Evolutionary conservation across 805 yeast species (phyloP).

Genomic region (Dipodascopsis tothii): DNA sequence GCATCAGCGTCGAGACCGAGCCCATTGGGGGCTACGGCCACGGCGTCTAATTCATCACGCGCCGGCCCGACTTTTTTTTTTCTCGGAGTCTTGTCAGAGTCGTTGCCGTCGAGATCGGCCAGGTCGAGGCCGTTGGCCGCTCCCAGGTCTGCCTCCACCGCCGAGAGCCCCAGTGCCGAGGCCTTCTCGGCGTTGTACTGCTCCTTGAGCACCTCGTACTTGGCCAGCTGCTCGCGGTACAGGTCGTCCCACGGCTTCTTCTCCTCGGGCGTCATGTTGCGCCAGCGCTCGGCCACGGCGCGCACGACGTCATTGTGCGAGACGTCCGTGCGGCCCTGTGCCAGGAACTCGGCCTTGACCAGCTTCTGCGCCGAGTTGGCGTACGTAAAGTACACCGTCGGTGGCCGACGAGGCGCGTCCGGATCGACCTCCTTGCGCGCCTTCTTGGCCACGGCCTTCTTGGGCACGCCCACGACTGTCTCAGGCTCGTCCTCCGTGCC

Average conservation of each 20-base stretch:
- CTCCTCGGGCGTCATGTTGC: conserved; percentile 57
- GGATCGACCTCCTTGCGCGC: conserved; percentile 53
- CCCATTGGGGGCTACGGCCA: no score
- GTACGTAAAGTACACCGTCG: conserved; percentile 77
- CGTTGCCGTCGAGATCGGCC: no score
- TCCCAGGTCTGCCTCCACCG: background rate
- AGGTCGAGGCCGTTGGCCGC: no score
- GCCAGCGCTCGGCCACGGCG: conserved; percentile 75
- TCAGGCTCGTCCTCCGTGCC: conserved; percentile 5
- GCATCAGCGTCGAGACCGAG: no score
- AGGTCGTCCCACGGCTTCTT: conserved; percentile 63
- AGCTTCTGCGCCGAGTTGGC: conserved; percentile 65
- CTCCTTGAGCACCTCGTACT: conserved; percentile 41
- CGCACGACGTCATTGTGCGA: conserved; percentile 64
- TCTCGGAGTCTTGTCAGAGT: background rate
- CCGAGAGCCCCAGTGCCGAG: no score
- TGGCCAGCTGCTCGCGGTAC: conserved; percentile 39
- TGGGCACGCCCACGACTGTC: conserved; percentile 16
- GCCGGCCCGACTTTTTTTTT: background rate
- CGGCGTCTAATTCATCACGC: background rate
- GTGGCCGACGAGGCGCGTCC: conserved; percentile 90
- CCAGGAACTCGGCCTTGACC: conserved; percentile 60
- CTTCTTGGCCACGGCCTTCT: conserved; percentile 30
- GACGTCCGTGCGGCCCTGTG: conserved; percentile 47
- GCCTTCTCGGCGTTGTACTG: conserved; percentile 41